Base-by-base conservation (phyloP, 1,139 yeast species). In the Geotrichum bryndzae region DNA sequence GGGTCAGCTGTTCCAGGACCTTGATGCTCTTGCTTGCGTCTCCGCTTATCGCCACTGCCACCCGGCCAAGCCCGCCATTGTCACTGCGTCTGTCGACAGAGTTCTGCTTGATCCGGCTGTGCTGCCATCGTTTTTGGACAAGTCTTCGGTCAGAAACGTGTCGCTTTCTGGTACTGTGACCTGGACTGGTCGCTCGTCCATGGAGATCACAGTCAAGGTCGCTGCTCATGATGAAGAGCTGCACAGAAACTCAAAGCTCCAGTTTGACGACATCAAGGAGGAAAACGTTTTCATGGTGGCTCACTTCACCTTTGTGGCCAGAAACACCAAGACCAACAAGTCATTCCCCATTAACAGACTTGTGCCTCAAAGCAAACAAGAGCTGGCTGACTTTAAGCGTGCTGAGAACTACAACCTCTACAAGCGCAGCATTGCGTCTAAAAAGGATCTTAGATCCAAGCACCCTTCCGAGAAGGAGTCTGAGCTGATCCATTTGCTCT, bases 11-110 rank as follows among this genome's bases (percentile, higher is more conserved):
- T 41, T 54, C n/a, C 95, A 88, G 76, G 96, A 88, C 73, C 79
- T 88, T 70, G 96, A 88, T 72, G 88, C 96, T 2, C 78, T 90
- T 66, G 96, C 96, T 0, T 96, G 96, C 45, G 82, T 91, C 70
- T 89, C 90, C 68, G 95, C 95, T 33, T 87, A 90, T 73, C 81
- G 88, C 68, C 96, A 90, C 72, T 87, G 92, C 76, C 80, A 86
- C 11, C 96, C 96, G 0, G 91, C 94, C 1, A 89, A 86, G 71
- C 96, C 96, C 7, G 89, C 88, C 72, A 86, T 88, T 71, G 56
- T 54, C 23, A 54, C 56, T 3, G 56, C 56, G 2, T 33, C 56
- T 1, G 56, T 54, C 3, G 56, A 54, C 23, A 38, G 45, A 38
- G 45, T 38, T 38, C n/a, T 38, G 13, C 45, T 38, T 38, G 45